Evolutionary conservation across 2,329 filamentous ascomycete species (phyloP).

Genomic region (Pseudodiploospora longispora): DNA sequence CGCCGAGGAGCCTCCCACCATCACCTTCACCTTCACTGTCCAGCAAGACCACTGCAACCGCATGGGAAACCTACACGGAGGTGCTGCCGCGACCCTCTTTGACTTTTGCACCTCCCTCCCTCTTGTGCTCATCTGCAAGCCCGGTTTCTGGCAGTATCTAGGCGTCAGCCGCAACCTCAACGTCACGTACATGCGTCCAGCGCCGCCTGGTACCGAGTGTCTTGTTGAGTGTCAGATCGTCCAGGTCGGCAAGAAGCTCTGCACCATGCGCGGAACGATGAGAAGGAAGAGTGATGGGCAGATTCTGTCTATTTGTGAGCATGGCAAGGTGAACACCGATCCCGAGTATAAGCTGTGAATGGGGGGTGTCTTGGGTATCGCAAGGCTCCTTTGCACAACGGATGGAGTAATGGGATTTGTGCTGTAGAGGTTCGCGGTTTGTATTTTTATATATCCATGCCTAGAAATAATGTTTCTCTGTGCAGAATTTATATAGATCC

Average conservation of each 20-base stretch:
- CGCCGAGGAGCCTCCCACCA: slow-evolving; percentile 26
- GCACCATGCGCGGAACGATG: slow-evolving; percentile 46
- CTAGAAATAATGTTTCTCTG: no score
- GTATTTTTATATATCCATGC: no score
- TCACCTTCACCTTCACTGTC: slow-evolving; percentile 41
- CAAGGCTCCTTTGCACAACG: background rate
- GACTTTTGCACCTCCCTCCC: slow-evolving; percentile 57
- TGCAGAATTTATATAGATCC: no score
- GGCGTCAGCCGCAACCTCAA: slow-evolving; percentile 60
- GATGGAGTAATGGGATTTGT: background rate
- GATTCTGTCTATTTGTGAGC: slow-evolving; percentile 51
- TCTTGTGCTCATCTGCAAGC: slow-evolving; percentile 45
- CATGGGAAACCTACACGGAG: slow-evolving; percentile 50
- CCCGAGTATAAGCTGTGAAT: slow-evolving; percentile 24
- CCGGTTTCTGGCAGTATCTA: slow-evolving; percentile 52
- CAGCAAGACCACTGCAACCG: slow-evolving; percentile 45
- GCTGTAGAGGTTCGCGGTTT: no score
- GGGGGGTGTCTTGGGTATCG: background rate
- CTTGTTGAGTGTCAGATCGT: slow-evolving; percentile 50
- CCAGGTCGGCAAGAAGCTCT: slow-evolving; percentile 47
- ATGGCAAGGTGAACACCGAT: slow-evolving; percentile 57
- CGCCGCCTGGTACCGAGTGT: slow-evolving; percentile 41
- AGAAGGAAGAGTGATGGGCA: slow-evolving; percentile 42
- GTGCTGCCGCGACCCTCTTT: slow-evolving; percentile 58
- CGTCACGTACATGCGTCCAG: slow-evolving; percentile 59